Conservation (phyloP, 1,139 yeast species). For the Suzukiozyma palmioleophila region DNA sequence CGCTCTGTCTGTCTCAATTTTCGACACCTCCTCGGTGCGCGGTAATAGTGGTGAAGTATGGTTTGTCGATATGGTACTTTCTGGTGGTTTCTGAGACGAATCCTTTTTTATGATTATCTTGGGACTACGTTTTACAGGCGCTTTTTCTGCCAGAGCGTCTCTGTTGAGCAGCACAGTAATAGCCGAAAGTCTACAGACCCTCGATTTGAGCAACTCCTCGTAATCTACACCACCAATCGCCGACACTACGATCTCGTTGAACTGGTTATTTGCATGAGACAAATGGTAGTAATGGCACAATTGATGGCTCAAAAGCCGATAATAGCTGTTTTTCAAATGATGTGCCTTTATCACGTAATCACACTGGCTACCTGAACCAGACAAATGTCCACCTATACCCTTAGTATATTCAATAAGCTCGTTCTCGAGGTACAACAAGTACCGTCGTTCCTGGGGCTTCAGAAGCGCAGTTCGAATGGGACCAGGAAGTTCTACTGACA, state of each 20-base stretch:
- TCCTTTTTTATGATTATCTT: not conserved
- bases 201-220: constrained; percentile 8
- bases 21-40: constrained; percentile 5
- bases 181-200: constrained; percentile 10
- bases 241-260: constrained; percentile 25
- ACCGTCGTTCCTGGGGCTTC: constrained; percentile 47
- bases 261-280: constrained; percentile 24
- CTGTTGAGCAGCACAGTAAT: constrained; percentile 4
- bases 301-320: constrained; percentile 62
- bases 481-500: constrained; percentile 13
- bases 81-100: constrained; percentile 1
- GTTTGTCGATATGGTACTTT: constrained; percentile 1
- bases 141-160: not conserved
- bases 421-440: constrained; percentile 51
- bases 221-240: constrained; percentile 17
- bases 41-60: too few relatives aligned
- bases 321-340: constrained; percentile 60
- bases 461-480: constrained; percentile 33
- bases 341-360: constrained; percentile 18
- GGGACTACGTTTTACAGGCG: not conserved
- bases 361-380: too few relatives aligned
- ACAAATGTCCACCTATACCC: constrained; percentile 4
- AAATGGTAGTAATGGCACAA: constrained; percentile 63
- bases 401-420: constrained; percentile 37
- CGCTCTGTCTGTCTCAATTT: constrained; percentile 22